phyloP scores from a whole-genome alignment of 176 grass and related monocot species.

The Bothriochloa decipiens region DNA sequence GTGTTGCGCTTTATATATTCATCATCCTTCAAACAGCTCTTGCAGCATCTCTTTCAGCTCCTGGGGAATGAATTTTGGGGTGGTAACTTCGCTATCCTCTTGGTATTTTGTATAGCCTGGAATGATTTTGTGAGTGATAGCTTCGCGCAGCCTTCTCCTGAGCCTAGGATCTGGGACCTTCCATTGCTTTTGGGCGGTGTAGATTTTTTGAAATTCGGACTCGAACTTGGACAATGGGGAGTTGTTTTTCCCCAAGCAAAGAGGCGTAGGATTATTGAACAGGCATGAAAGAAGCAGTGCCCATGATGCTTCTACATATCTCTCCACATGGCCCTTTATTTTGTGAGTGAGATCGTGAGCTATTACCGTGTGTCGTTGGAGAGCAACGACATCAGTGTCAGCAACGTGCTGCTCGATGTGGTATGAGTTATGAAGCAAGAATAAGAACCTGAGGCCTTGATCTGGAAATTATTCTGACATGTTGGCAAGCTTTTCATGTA shows the following conservation, averaged over 20 bases:
- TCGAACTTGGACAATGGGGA: no score
- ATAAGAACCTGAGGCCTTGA: not conserved
- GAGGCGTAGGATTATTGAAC: no score
- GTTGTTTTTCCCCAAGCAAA: no score
- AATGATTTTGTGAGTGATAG: not conserved
- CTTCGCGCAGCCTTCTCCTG: not conserved
- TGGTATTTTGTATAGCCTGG: not conserved
- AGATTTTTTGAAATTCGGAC: no score
- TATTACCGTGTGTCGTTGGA: no score
- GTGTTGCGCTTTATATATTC: not conserved
- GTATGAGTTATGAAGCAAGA: not conserved
- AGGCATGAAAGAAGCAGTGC: no score
- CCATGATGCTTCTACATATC: no score
- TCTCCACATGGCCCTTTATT: no score
- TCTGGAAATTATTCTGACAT: not conserved
- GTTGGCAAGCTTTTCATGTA: not conserved
- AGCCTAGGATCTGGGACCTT: not conserved
- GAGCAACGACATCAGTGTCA: no score
- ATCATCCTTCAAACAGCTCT: conserved; percentile 12
- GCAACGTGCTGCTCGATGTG: no score
- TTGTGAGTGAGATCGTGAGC: no score
- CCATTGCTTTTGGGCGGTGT: no score
- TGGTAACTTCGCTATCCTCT: not conserved
- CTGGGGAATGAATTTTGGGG: not conserved
- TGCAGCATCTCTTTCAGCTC: not conserved